Percentiles rank a stretch among this genome's conserved stretches.
phyloP scores from a whole-genome alignment of 768 basidiomycete genomes.

The Pholiota microspora region DNA sequence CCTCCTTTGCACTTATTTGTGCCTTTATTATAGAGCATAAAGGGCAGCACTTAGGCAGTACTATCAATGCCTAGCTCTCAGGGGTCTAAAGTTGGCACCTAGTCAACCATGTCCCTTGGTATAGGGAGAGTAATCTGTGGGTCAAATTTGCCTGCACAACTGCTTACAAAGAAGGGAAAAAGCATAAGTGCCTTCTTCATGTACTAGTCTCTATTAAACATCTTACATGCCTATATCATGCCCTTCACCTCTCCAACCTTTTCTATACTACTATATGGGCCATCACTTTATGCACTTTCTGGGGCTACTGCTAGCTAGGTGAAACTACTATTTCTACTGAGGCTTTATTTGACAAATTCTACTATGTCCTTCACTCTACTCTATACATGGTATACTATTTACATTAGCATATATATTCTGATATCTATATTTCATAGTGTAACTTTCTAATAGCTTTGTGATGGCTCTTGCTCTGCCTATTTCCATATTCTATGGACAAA shows the following conservation, averaged over 20 bases:
- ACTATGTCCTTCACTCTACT: background rate
- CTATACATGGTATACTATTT: too few species aligned
- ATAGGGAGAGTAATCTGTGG: constrained; percentile 19
- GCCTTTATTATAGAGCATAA: constrained; percentile 20
- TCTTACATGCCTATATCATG: constrained; percentile 18
- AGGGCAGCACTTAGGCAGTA: constrained; percentile 17
- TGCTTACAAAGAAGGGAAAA: constrained; percentile 4
- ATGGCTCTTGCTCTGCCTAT: constrained; percentile 4
- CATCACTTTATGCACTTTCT: constrained; percentile 31
- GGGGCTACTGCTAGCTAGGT: constrained; percentile 28
- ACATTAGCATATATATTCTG: too few species aligned
- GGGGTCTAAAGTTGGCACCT: constrained; percentile 36
- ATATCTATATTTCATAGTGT: background rate
- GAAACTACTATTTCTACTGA: constrained; percentile 21
- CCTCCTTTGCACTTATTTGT: constrained; percentile 25
- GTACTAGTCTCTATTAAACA: constrained; percentile 35
- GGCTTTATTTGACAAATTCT: background rate
- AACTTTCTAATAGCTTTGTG: background rate
- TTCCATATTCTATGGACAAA: too few species aligned
- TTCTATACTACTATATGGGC: constrained; percentile 36
- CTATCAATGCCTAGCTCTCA: constrained; percentile 32
- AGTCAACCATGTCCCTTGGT: constrained; percentile 32
- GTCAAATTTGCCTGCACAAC: background rate
- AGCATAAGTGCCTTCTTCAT: background rate
- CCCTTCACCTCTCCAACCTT: constrained; percentile 23